Conservation (phyloP, 768 basidiomycete species). For the Tulasnella sp. region DNA sequence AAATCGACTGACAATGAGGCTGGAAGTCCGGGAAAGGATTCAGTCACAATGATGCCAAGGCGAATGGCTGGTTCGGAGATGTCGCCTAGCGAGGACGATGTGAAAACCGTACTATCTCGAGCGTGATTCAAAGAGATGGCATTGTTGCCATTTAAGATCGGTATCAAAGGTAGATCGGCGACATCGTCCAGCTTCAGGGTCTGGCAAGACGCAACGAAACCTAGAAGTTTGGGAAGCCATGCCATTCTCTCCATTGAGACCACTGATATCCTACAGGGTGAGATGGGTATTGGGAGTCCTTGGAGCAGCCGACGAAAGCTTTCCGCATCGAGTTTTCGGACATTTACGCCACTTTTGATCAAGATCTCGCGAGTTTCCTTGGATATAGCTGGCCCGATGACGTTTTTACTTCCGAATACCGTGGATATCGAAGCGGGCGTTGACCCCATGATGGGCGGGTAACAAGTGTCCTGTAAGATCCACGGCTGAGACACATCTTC, state of each 20-base stretch:
- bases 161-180: not conserved
- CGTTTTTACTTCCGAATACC: not conserved
- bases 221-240: not conserved
- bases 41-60: not conserved
- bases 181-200: not conserved
- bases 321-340: not conserved
- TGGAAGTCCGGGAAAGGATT: not conserved
- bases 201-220: not conserved
- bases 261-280: not conserved
- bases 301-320: not conserved
- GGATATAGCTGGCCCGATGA: not conserved
- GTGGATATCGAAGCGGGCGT: not conserved
- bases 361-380: no score
- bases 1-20: not conserved
- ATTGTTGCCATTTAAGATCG: not conserved
- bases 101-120: not conserved
- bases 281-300: not conserved
- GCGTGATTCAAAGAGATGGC: not conserved
- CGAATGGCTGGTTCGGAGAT: not conserved
- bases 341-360: not conserved
- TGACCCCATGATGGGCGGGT: not conserved
- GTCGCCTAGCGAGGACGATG: not conserved
- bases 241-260: not conserved
- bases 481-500: not conserved
- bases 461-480: not conserved